Conservation (phyloP, 768 basidiomycete species). For the Lactarius sp. region DNA sequence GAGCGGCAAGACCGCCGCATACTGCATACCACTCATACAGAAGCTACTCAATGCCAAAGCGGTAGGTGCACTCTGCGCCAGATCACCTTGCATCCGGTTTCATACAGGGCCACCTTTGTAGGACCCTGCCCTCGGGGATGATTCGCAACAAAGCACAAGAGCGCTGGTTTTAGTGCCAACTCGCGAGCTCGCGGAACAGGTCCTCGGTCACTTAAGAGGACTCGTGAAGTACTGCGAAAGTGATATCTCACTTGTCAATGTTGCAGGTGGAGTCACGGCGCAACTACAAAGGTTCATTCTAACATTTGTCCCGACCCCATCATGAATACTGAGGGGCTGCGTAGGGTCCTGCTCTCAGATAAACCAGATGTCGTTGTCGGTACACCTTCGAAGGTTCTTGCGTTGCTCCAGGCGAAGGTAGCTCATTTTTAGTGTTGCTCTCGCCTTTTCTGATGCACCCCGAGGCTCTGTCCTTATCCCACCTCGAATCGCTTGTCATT, state of each 20-base stretch:
- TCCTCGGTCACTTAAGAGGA: slow-evolving; percentile 58
- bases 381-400: slow-evolving; percentile 68
- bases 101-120: not conserved
- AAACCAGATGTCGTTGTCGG: slow-evolving; percentile 75
- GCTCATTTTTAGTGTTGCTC: not conserved
- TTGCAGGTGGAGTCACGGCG: slow-evolving; percentile 63
- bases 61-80: slow-evolving; percentile 24
- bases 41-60: slow-evolving; percentile 77
- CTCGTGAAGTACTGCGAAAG: slow-evolving; percentile 76
- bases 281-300: slow-evolving; percentile 65
- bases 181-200: slow-evolving; percentile 89
- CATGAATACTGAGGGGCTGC: not conserved
- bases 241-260: slow-evolving; percentile 65
- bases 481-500: slow-evolving; percentile 83
- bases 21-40: slow-evolving; percentile 86
- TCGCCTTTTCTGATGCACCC: slow-evolving; percentile 1
- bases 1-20: slow-evolving; percentile 95
- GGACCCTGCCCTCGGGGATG: not conserved
- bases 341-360: slow-evolving; percentile 55
- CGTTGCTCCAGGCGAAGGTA: slow-evolving; percentile 67
- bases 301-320: not conserved
- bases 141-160: slow-evolving; percentile 52
- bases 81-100: not conserved
- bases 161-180: slow-evolving; percentile 85
- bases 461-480: slow-evolving; percentile 58